Conservation (phyloP, 2,329 filamentous ascomycete species). For the Paraphoma sp. region DNA sequence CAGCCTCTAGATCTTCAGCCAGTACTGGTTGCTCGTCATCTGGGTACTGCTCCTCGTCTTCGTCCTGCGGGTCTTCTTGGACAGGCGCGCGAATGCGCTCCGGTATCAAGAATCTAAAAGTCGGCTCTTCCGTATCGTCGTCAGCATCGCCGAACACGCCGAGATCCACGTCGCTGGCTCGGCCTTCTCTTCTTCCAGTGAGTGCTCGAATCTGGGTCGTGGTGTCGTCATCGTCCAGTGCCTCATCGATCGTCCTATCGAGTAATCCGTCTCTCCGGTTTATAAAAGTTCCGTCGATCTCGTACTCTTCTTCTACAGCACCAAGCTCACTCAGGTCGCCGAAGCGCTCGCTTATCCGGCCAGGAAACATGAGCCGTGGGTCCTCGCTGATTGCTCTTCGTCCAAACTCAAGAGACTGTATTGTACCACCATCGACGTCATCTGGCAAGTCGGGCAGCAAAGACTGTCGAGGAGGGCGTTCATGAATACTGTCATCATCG, state of each 20-base stretch:
- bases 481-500: slow-evolving; percentile 52
- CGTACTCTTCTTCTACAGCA: slow-evolving; percentile 42
- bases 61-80: slow-evolving; percentile 20
- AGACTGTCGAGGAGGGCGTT: slow-evolving; percentile 47
- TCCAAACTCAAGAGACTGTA: slow-evolving; percentile 59
- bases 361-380: slow-evolving; percentile 49
- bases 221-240: slow-evolving; percentile 36
- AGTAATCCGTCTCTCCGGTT: slow-evolving; percentile 47
- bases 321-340: slow-evolving; percentile 53
- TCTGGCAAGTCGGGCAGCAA: slow-evolving; percentile 43
- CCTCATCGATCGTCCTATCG: slow-evolving; percentile 45
- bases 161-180: slow-evolving; percentile 38
- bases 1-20: background rate
- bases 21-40: slow-evolving; percentile 6
- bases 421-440: slow-evolving; percentile 50
- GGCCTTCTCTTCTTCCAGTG: slow-evolving; percentile 38
- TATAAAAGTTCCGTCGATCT: slow-evolving; percentile 53
- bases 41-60: slow-evolving; percentile 14
- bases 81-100: slow-evolving; percentile 36
- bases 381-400: slow-evolving; percentile 48
- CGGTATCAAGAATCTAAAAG: slow-evolving; percentile 48
- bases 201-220: slow-evolving; percentile 37
- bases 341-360: slow-evolving; percentile 60
- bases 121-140: slow-evolving; percentile 46
- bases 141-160: slow-evolving; percentile 42